A percentile compares a stretch with the other conserved stretches of the same genome.
Conservation (phyloP, 192 early-diverging fungal genomes). For the Coemansia aciculifera region DNA sequence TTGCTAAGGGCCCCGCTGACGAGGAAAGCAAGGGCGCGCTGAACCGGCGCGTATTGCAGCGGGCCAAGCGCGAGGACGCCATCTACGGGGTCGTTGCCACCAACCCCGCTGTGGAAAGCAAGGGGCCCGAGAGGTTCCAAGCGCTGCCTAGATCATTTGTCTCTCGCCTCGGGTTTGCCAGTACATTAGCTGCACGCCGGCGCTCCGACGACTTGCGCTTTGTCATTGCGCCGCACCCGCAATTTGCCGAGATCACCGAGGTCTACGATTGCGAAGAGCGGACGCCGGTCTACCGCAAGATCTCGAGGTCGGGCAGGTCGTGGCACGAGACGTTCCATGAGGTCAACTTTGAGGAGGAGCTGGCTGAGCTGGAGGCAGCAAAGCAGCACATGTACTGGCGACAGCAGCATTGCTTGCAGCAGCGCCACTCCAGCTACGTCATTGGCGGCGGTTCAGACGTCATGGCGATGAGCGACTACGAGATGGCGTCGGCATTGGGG, state of each 20-base stretch:
- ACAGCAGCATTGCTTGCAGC: not conserved
- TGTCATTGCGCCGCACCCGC: constrained; percentile 42
- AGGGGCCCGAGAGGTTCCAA: constrained; percentile 43
- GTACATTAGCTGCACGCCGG: constrained; percentile 33
- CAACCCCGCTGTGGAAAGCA: not conserved
- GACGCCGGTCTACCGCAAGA: constrained; percentile 48
- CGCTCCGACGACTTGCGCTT: constrained; percentile 44
- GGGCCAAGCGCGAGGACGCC: constrained; percentile 35
- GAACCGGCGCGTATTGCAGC: constrained; percentile 36
- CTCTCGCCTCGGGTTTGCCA: constrained; percentile 37
- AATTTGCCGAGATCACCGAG: constrained; percentile 33
- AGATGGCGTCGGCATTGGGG: constrained; percentile 44
- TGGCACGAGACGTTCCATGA: constrained; percentile 56
- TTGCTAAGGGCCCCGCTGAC: constrained; percentile 4
- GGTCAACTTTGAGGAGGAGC: constrained; percentile 27
- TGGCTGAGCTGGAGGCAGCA: constrained; percentile 3
- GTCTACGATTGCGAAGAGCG: constrained; percentile 44
- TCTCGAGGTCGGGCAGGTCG: constrained; percentile 44
- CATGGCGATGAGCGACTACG: constrained; percentile 41
- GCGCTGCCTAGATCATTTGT: constrained; percentile 38
- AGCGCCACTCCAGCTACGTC: constrained; percentile 4
- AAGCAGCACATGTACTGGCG: not conserved
- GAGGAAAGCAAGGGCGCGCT: constrained; percentile 13
- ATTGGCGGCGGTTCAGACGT: constrained; percentile 7
- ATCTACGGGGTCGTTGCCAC: constrained; percentile 11